Evolutionary conservation across 2,329 filamentous ascomycete species (phyloP), one percentile per base, ranked within the genome.

Genomic region (Penicillium sp.): DNA sequence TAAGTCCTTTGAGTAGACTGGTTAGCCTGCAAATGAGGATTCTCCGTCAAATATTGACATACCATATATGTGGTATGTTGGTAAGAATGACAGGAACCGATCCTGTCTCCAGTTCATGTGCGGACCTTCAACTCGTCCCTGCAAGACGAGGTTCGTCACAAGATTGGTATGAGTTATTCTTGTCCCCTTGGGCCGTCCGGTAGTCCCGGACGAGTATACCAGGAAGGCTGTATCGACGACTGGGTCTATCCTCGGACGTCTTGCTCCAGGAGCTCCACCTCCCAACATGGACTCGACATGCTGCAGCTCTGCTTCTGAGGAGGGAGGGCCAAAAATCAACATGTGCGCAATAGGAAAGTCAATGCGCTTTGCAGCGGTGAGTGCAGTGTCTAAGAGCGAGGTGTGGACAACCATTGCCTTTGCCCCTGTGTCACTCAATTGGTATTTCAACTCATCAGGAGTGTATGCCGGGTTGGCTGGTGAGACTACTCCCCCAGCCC

Each of bases 141-240:
- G 49, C 24, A 58, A 44, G 7, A 53, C 19, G n/a, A 60, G 24
- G 17, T 49, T 43, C 0, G 54, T 45, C 10, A 60, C 56, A 15
- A 59, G 44, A 33, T 61, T 60, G 5, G 29, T 28, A 39, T 61
- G 59, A 1, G 53, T 53, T 2, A 60, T 9, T 49, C 53, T 56
- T 17, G 58, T 56, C 2, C 61, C 63, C 48, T 67, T 66, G 0
- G 64, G 61, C 0, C 52, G 53, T 5, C 63, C 64, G 1, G 62
- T 65, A 4, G 64, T 67, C 3, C 64, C 64, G n/a, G 62, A 64
- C 13, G 59, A 62, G 41, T 65, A 67, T 2, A 67, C 59, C 9
- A 65, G 40, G 48, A 59, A 64, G 1, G 57, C 56, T 3, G 51
- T 19, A 43, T 61, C 58, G 15, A 35, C 41, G 4, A 12, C 42